These are phyloP conservation scores for Potentilla sterilis DNA, from an alignment of 306 rosid genomes.

Conservation along the genomic window DNA sequence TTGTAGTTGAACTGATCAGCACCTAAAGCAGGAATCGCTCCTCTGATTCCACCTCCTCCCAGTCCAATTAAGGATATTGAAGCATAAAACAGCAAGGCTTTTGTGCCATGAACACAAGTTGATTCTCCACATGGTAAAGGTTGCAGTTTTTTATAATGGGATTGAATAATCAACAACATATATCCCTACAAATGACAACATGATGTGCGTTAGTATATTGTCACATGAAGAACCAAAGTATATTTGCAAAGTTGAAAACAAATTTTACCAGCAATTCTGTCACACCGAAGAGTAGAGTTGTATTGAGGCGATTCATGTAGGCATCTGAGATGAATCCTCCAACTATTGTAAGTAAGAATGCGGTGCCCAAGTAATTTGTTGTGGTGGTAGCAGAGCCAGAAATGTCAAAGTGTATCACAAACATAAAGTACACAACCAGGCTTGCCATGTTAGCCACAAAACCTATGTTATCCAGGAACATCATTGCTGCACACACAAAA, in stretches of 20 bases:
- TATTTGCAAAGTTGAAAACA: not conserved
- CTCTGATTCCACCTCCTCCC: conserved; percentile 61
- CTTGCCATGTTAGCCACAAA: conserved; percentile 64
- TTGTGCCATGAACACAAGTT: conserved; percentile 45
- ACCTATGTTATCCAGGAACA: conserved; percentile 45
- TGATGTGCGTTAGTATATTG: not conserved
- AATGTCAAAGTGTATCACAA: conserved; percentile 37
- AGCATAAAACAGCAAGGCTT: conserved; percentile 41
- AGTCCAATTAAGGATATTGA: conserved; percentile 49
- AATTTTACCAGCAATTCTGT: conserved; percentile 44
- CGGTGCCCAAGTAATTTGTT: conserved; percentile 51
- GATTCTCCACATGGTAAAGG: conserved; percentile 40
- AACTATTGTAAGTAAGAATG: conserved; percentile 44
- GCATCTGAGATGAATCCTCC: conserved; percentile 67
- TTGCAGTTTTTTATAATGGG: conserved; percentile 39
- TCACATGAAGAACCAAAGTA: not conserved
- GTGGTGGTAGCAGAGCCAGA: conserved; percentile 47
- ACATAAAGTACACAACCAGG: conserved; percentile 48
- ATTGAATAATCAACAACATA: conserved; percentile 43
- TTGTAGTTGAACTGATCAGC: conserved; percentile 53
- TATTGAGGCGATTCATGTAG: conserved; percentile 51
- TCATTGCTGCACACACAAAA: conserved; percentile 18
- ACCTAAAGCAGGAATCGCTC: conserved; percentile 55
- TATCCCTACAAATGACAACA: conserved; percentile 42
- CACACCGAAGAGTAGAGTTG: conserved; percentile 46